Base-by-base conservation (phyloP, 768 basidiomycete species). In the Psilocybe subaeruginosa region DNA sequence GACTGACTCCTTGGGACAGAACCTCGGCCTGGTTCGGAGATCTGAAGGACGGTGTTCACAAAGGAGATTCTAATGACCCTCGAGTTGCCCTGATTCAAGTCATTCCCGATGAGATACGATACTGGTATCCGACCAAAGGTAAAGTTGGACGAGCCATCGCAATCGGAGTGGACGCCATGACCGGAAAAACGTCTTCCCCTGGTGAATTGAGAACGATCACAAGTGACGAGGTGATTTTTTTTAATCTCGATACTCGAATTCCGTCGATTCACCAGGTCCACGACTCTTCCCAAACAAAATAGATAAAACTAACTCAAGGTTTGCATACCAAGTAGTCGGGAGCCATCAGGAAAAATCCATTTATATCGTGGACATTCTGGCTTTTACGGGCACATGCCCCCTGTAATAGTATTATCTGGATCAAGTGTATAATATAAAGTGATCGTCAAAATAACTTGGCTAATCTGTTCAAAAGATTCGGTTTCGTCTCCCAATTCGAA, bases 1-100 rank as follows among this genome's bases (percentile, higher is more conserved):
- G 19, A 55, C 27, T 35, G 19, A 57, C 35, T 48, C 33, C 16
- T 47, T 37, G 9, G 14, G 27, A 19, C 51, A 92, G 90, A 2
- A 78, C 85, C 33, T 72, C 82, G 8, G 90, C 88, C 0, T 97
- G 93, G 82, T 96, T 96, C 67, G 93, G 92, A 39, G 90, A 97
- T 70, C 78, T 95, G 57, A 88, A 88, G 33, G 94, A 97, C 64
- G 92, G 91, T 16, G 76, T 90, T 5, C 94, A 95, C 73, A 89
- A 86, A 67, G 95, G 94, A n/a, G 85, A 89, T 66, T 81, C 81
- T 31, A 77, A 81, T 50, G 95, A 97, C 64, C 92, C 94, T 0
- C 85, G 95, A 27, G 82, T 97, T 3, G 82, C 87, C 6, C 72
- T 92, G 37, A 92, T 97, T 64, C 85, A 93, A 71, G 84, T 97